Percentiles rank a stretch among this genome's conserved stretches.
These are phyloP conservation scores for Chaetomium globosum DNA, from an alignment of 2,329 filamentous ascomycete species.

Conservation along the genomic window DNA sequence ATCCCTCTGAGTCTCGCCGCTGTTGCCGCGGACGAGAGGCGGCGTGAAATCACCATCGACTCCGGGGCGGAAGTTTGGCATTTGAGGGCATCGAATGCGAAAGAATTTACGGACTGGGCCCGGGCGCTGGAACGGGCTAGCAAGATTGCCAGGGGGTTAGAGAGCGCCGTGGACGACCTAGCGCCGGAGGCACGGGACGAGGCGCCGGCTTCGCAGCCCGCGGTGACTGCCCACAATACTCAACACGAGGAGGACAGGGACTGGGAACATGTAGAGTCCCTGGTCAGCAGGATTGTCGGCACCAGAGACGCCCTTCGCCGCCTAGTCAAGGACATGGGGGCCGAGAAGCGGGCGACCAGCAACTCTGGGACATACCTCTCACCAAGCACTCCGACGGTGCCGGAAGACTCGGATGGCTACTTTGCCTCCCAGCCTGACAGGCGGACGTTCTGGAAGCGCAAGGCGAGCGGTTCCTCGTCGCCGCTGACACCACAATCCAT, in stretches of 20 bases:
- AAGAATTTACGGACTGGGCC: slow-evolving; percentile 88
- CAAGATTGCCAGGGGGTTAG: slow-evolving; percentile 61
- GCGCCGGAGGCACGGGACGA: slow-evolving; percentile 29
- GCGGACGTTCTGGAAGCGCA: slow-evolving; percentile 89
- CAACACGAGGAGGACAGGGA: slow-evolving; percentile 70
- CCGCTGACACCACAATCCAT: slow-evolving; percentile 47
- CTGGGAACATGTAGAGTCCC: slow-evolving; percentile 82
- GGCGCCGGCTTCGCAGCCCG: slow-evolving; percentile 33
- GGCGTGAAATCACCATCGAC: slow-evolving; percentile 92
- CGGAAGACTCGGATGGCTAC: slow-evolving; percentile 60
- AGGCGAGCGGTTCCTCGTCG: slow-evolving; percentile 60
- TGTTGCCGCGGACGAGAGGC: slow-evolving; percentile 83
- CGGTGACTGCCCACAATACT: slow-evolving; percentile 40
- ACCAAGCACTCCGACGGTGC: slow-evolving; percentile 45
- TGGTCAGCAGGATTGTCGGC: slow-evolving; percentile 84
- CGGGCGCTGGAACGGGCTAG: slow-evolving; percentile 82
- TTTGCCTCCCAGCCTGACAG: slow-evolving; percentile 58
- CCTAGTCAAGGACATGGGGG: slow-evolving; percentile 81
- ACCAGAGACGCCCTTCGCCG: slow-evolving; percentile 86
- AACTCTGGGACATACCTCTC: slow-evolving; percentile 46
- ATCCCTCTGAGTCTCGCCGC: slow-evolving; percentile 90
- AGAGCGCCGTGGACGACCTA: slow-evolving; percentile 42
- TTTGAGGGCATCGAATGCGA: slow-evolving; percentile 76
- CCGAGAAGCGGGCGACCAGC: slow-evolving; percentile 54
- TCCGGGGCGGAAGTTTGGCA: slow-evolving; percentile 98